Conservation (phyloP, 306 rosid genomes). For the Ziziphus jujuba region DNA sequence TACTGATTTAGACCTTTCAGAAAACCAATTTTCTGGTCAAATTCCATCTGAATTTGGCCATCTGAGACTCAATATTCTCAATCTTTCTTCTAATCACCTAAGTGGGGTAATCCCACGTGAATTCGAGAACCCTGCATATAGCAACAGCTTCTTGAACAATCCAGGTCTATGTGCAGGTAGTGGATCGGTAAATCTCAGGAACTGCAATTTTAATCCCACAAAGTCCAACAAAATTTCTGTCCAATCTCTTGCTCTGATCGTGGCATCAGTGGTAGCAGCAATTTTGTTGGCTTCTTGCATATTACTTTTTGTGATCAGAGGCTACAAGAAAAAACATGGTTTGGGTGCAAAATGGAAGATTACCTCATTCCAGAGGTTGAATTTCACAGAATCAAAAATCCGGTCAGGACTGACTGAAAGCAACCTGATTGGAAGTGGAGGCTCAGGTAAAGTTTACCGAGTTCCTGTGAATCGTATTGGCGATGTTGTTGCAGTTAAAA, state of each 20-base stretch:
- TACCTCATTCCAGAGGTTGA: slow-evolving; percentile 58
- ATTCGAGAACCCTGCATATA: too few relatives aligned
- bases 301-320: slow-evolving; percentile 25
- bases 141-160: too few relatives aligned
- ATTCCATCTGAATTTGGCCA: slow-evolving; percentile 15
- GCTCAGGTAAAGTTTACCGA: slow-evolving; percentile 78
- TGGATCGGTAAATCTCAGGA: slow-evolving; percentile 23
- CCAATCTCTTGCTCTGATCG: slow-evolving; percentile 42
- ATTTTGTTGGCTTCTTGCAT: slow-evolving; percentile 21
- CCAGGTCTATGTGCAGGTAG: too few relatives aligned
- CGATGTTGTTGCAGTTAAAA: slow-evolving; percentile 65
- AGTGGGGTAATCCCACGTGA: slow-evolving; percentile 51
- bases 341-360: slow-evolving; percentile 58
- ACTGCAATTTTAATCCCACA: slow-evolving; percentile 34
- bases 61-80: slow-evolving; percentile 20
- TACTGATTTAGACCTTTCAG: slow-evolving; percentile 54
- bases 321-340: slow-evolving; percentile 34
- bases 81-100: slow-evolving; percentile 58
- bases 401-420: slow-evolving; percentile 38
- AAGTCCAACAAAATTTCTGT: slow-evolving; percentile 40
- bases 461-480: slow-evolving; percentile 29
- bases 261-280: slow-evolving; percentile 26
- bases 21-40: slow-evolving; percentile 50
- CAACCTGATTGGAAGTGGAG: slow-evolving; percentile 69
- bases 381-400: slow-evolving; percentile 57